Evolutionary conservation across 2,329 filamentous ascomycete genomes (phyloP).

Genomic region (Nemania sp.): DNA sequence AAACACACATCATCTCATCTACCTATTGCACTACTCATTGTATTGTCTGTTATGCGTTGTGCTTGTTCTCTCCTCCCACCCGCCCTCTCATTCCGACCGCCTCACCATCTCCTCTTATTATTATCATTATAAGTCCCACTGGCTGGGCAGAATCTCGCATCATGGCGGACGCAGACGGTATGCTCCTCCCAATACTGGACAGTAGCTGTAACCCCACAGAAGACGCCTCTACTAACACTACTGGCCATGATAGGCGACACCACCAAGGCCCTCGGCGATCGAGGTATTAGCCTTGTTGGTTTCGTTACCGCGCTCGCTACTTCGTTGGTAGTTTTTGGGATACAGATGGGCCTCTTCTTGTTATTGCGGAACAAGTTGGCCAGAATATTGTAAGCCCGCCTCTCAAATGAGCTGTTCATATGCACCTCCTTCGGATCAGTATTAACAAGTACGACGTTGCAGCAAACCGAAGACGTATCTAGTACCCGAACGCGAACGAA

Average conservation of each 20-base stretch:
- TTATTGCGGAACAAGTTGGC: conserved; percentile 81
- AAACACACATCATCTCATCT: conserved; percentile 8
- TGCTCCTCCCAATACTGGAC: conserved; percentile 1
- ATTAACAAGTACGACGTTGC: conserved; percentile 35
- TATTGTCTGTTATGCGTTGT: conserved; percentile 10
- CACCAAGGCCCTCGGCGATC: conserved; percentile 47
- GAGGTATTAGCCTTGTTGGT: conserved; percentile 62
- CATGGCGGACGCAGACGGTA: conserved; percentile 39
- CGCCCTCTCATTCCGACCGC: neutral
- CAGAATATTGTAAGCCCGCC: conserved; percentile 78
- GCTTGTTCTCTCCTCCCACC: neutral
- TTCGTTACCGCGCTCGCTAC: conserved; percentile 75
- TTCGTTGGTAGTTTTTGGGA: conserved; percentile 71
- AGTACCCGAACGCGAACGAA: conserved; percentile 86
- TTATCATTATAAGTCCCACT: conserved; percentile 5
- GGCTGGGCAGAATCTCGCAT: conserved; percentile 19
- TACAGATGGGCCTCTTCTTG: conserved; percentile 78
- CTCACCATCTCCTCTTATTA: conserved; percentile 2
- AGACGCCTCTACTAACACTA: conserved; percentile 8
- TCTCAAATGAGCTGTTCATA: neutral
- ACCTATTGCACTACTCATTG: conserved; percentile 12
- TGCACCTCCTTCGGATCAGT: neutral
- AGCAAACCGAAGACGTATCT: conserved; percentile 88
- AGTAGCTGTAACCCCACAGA: neutral
- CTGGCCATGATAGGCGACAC: conserved; percentile 31